phyloP scores from a whole-genome alignment of 139 green algal genomes.

The Pseudopediastrum boryanum region DNA sequence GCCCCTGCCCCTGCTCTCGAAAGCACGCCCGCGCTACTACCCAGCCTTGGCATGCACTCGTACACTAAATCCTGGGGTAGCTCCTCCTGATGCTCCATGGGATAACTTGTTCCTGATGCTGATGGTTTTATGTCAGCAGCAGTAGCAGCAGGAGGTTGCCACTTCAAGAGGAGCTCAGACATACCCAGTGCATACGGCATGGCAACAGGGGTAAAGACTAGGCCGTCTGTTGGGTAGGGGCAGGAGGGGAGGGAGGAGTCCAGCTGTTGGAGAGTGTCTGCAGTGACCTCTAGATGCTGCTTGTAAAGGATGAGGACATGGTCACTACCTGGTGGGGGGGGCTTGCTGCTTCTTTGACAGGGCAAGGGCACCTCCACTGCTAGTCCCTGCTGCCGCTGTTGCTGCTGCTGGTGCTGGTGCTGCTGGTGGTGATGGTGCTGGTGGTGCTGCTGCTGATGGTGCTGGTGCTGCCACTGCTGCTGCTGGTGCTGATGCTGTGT shows the following conservation, averaged over 20 bases:
- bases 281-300: constrained; percentile 16
- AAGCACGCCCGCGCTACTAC: too few species aligned
- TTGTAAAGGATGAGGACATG: constrained; percentile 33
- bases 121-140: background rate
- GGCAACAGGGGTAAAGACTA: constrained; percentile 42
- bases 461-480: background rate
- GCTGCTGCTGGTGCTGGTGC: background rate
- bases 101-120: background rate
- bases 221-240: constrained; percentile 41
- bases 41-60: constrained; percentile 28
- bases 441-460: background rate
- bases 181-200: constrained; percentile 47
- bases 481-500: background rate
- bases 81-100: background rate
- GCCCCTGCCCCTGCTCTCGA: background rate
- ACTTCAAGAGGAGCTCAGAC: constrained; percentile 45
- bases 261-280: constrained; percentile 15
- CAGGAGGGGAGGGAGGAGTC: background rate
- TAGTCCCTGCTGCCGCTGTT: too few species aligned
- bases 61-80: constrained; percentile 19
- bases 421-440: background rate
- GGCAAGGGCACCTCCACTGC: background rate
- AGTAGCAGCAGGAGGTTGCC: constrained; percentile 18
- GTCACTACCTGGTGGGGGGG: constrained; percentile 2
- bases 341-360: constrained; percentile 48